Evolutionary conservation across 139 green algal genomes (phyloP).

Genomic region (Coccomyxa sp.): DNA sequence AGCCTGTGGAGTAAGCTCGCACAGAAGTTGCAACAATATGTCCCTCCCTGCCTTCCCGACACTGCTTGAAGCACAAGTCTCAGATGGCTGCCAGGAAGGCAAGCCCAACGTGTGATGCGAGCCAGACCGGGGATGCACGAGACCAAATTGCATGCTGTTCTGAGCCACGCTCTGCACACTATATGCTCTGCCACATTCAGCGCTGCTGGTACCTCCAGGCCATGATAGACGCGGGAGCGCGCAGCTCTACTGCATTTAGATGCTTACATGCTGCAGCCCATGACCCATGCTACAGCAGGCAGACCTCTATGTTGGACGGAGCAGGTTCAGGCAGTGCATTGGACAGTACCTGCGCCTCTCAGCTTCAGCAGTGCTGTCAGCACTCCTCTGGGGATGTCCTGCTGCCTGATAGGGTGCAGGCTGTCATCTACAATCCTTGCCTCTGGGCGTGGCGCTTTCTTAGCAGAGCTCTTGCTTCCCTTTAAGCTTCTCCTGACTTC

Average conservation of each 20-base stretch:
- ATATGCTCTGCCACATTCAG: no score
- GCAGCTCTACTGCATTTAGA: no score
- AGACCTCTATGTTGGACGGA: not conserved
- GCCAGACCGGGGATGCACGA: not conserved
- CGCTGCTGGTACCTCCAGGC: no score
- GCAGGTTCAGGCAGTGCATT: not conserved
- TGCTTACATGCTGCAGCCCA: not conserved
- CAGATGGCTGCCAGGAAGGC: not conserved
- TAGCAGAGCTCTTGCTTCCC: no score
- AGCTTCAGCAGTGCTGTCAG: slow-evolving; percentile 32
- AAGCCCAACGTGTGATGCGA: not conserved
- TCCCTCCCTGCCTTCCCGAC: not conserved
- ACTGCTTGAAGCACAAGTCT: not conserved
- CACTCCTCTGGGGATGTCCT: slow-evolving; percentile 6
- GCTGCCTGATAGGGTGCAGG: slow-evolving; percentile 22
- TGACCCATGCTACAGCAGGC: not conserved
- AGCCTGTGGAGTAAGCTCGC: no score
- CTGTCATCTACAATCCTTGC: slow-evolving; percentile 25
- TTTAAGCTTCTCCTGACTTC: no score
- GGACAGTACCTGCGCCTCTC: slow-evolving; percentile 9
- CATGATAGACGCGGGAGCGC: no score
- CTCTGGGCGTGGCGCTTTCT: no score
- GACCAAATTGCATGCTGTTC: not conserved
- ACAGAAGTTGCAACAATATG: no score
- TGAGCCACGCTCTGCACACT: no score